A percentile compares a stretch with the other conserved stretches of the same genome.
Evolutionary conservation across 129 eudicot species (phyloP).

Genomic region (Tagetes patula): DNA sequence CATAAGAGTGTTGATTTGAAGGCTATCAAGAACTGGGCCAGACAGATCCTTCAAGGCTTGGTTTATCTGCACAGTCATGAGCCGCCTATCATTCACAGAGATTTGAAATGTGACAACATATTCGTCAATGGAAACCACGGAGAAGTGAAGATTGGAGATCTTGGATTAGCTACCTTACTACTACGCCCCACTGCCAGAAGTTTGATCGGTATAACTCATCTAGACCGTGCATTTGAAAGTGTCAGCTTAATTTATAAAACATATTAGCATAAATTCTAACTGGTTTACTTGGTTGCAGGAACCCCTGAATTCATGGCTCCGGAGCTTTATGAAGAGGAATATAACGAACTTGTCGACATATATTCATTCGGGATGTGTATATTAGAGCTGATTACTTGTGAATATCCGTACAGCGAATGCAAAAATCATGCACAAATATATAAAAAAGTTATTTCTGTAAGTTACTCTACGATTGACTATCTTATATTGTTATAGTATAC

Average conservation of each 20-base stretch:
- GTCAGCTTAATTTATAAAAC: background rate
- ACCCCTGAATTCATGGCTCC: conserved; percentile 55
- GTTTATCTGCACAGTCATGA: conserved; percentile 51
- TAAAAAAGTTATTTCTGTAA: conserved; percentile 43
- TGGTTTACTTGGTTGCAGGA: conserved; percentile 25
- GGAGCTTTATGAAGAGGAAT: conserved; percentile 47
- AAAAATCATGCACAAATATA: conserved; percentile 43
- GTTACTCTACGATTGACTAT: conserved; percentile 1
- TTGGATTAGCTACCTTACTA: conserved; percentile 57
- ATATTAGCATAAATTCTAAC: background rate
- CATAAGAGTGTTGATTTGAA: conserved; percentile 50
- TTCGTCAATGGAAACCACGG: conserved; percentile 73
- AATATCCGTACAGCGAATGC: conserved; percentile 55
- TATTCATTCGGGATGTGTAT: conserved; percentile 59
- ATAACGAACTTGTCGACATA: conserved; percentile 50
- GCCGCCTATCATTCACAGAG: conserved; percentile 70
- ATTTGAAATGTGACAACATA: conserved; percentile 64
- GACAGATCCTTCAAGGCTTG: conserved; percentile 58
- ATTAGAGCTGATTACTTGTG: conserved; percentile 51
- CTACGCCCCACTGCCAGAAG: conserved; percentile 33
- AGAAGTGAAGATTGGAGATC: conserved; percentile 69
- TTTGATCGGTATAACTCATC: conserved; percentile 26
- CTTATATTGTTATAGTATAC: background rate
- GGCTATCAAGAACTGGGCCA: conserved; percentile 62
- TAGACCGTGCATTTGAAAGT: background rate